These are phyloP conservation scores for Pyrus communis DNA, from an alignment of 306 rosid genomes.

Conservation along the genomic window DNA sequence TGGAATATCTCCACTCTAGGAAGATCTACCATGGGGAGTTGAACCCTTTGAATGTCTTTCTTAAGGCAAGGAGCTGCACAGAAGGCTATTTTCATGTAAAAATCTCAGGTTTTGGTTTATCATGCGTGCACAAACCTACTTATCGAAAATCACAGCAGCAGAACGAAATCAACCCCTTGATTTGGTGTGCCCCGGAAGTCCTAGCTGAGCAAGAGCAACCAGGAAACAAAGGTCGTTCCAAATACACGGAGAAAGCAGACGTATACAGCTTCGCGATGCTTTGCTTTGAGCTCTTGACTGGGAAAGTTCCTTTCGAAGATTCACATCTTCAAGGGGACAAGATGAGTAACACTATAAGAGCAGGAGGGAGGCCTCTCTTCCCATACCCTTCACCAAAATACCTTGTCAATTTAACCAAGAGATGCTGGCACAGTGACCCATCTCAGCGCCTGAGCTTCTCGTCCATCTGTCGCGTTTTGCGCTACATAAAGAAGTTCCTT, in stretches of 20 bases:
- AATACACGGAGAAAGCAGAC: conserved; percentile 75
- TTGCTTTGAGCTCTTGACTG: conserved; percentile 77
- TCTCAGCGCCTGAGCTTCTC: conserved; percentile 69
- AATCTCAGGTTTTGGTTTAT: conserved; percentile 62
- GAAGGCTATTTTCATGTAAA: conserved; percentile 76
- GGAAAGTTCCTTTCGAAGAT: conserved; percentile 85
- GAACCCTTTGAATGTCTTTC: conserved; percentile 54
- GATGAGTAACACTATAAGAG: conserved; percentile 51
- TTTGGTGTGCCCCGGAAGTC: conserved; percentile 89
- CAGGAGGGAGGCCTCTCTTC: conserved; percentile 91
- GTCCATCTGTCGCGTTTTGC: conserved; percentile 73
- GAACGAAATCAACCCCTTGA: conserved; percentile 34
- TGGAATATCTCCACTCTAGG: conserved; percentile 70
- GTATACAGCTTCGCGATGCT: conserved; percentile 88
- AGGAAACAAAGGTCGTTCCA: conserved; percentile 13
- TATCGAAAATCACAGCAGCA: conserved; percentile 26
- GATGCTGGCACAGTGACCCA: conserved; percentile 84
- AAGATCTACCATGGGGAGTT: conserved; percentile 73
- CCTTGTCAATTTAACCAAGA: conserved; percentile 65
- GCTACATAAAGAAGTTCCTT: conserved; percentile 70
- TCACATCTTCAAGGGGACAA: conserved; percentile 69
- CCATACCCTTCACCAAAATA: conserved; percentile 76
- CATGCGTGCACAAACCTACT: conserved; percentile 16
- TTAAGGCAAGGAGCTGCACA: conserved; percentile 49
- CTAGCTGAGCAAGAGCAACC: conserved; percentile 50